Evolutionary conservation across 352 stramenopile genomes (phyloP), one percentile per base, ranked within the genome.

Genomic region (Phytophthora sp.): DNA sequence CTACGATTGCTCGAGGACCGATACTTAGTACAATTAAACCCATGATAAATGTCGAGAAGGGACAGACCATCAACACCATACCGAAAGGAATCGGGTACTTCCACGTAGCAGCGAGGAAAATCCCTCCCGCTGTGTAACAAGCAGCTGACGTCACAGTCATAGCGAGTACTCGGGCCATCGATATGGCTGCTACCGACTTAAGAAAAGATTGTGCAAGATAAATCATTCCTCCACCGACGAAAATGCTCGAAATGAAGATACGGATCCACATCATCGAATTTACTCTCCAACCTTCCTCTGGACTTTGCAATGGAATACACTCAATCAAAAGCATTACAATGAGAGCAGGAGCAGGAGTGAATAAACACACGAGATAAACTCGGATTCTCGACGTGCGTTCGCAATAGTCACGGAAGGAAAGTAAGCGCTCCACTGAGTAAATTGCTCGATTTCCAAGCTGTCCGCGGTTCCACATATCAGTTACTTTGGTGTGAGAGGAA

Each of bases 11-110:
- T 0, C 52, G 26, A 20, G 8, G 31, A 20, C 42, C 51, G 12
- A 76, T 66, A 9, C 49, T 70, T 1, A 76, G 1, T 2, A 73
- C 4, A 13, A 78, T 46, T 8, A 57, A 18, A 8, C 31, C 36
- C 30, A 63, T 45, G 18, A 77, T 71, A 26, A 74, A 23, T 0
- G 31, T 50, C 4, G 57, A 36, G 41, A 73, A 75, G 0, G 62
- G 66, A 7, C 61, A 44, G 13, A 63, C 31, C 39, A 65, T 50
- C 7, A 76, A 18, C 1, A 73, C 44, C 13, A 69, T 38, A 2
- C 51, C 63, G 29, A 76, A 80, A 0, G 73, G 73, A n/a, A 76
- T 44, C 15, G 66, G 69, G 8, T 55, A 80, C 20, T 44, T 63
- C 69, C 63, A 74, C 18, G 33, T 30, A 23, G 36, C 50, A 36